Percentiles rank a stretch among this genome's conserved stretches.
Evolutionary conservation across 495 filamentous ascomycete species (phyloP).

Genomic region (Pseudoneurospora amorphoporcata): DNA sequence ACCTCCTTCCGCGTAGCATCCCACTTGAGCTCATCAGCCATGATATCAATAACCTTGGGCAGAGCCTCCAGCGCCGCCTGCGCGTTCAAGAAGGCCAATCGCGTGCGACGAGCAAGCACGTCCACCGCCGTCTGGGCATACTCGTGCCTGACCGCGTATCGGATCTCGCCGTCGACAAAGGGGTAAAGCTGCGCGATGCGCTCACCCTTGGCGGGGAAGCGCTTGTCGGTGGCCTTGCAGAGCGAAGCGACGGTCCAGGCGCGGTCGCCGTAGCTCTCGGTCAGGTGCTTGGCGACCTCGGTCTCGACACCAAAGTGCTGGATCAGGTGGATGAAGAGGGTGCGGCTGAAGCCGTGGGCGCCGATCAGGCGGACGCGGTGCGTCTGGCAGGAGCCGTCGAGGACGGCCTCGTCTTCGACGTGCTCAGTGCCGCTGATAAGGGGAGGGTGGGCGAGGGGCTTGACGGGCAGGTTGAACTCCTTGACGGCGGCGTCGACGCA

Average conservation of each 20-base stretch:
- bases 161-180: slow-evolving; percentile 92
- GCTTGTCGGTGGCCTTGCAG: slow-evolving; percentile 65
- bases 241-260: slow-evolving; percentile 92
- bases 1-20: slow-evolving; percentile 57
- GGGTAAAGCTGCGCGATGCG: slow-evolving; percentile 78
- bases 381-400: slow-evolving; percentile 84
- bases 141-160: slow-evolving; percentile 83
- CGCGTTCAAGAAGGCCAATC: slow-evolving; percentile 89
- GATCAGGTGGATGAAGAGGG: slow-evolving; percentile 95
- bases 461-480: slow-evolving; percentile 59
- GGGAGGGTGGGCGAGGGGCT: slow-evolving; percentile 49
- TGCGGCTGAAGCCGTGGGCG: slow-evolving; percentile 90
- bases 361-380: slow-evolving; percentile 84
- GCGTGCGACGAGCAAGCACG: slow-evolving; percentile 76
- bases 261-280: slow-evolving; percentile 83
- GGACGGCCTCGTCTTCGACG: slow-evolving; percentile 59
- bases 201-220: slow-evolving; percentile 82
- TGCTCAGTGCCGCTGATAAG: slow-evolving; percentile 69
- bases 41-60: slow-evolving; percentile 82
- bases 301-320: slow-evolving; percentile 96
- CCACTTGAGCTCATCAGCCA: slow-evolving; percentile 85
- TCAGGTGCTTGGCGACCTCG: slow-evolving; percentile 86
- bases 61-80: slow-evolving; percentile 90
- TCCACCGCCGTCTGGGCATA: slow-evolving; percentile 93
- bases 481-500: slow-evolving; percentile 83